Percentiles rank a stretch among this genome's conserved stretches.
These are phyloP conservation scores for Paecilomyces sp. DNA, from an alignment of 2,329 filamentous ascomycete species.

Conservation along the genomic window DNA sequence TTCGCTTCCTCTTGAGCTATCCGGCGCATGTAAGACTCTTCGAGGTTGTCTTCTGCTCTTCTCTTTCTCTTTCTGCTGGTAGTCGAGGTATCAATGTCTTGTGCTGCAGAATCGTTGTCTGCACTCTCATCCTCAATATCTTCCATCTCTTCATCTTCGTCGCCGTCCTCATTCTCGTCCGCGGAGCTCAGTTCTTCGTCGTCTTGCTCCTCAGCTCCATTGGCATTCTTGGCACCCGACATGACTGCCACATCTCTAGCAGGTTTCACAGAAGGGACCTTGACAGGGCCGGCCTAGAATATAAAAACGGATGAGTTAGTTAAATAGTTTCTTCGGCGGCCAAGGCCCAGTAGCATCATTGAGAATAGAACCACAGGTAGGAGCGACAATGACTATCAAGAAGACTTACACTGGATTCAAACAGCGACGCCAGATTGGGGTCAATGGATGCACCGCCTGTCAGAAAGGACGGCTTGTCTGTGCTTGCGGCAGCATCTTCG, in stretches of 20 bases:
- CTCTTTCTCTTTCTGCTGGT: slow-evolving; percentile 48
- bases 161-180: slow-evolving; percentile 17
- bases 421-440: slow-evolving; percentile 62
- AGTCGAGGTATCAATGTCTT: slow-evolving; percentile 11
- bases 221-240: slow-evolving; percentile 11
- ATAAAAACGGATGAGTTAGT: background rate
- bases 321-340: background rate
- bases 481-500: slow-evolving; percentile 12
- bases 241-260: slow-evolving; percentile 12
- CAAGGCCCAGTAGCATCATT: background rate
- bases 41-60: slow-evolving; percentile 40
- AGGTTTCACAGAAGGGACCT: slow-evolving; percentile 23
- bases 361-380: background rate
- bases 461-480: slow-evolving; percentile 32
- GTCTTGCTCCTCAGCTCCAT: slow-evolving; percentile 9
- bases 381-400: slow-evolving; percentile 7
- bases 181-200: slow-evolving; percentile 22
- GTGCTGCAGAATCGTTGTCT: slow-evolving; percentile 36
- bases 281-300: slow-evolving; percentile 32
- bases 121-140: slow-evolving; percentile 41
- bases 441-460: slow-evolving; percentile 60
- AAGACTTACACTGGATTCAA: slow-evolving; percentile 59
- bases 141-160: slow-evolving; percentile 32
- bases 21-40: slow-evolving; percentile 38
- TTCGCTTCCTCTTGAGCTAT: slow-evolving; percentile 37